Base-by-base conservation (phyloP, 495 filamentous ascomycete species). In the Letharia lupina region DNA sequence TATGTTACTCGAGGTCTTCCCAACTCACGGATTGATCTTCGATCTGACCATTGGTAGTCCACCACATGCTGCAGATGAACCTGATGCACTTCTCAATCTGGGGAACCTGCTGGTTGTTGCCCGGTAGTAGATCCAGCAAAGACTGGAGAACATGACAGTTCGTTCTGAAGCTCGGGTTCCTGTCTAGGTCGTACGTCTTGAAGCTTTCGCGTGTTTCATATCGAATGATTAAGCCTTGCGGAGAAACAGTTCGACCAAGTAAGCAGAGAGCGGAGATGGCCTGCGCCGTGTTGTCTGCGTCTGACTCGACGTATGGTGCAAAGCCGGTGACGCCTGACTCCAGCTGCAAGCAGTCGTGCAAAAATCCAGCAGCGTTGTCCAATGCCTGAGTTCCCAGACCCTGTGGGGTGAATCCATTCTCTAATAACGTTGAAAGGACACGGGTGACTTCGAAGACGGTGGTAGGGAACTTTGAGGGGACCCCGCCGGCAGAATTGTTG, bases 211-310 rank as follows among this genome's bases (percentile, higher is more conserved):
- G 64, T 15, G 65, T 63, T 64, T 79, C 75, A 52, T 78, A 81
- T 31, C 69, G 65, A n/a, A 69, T 45, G 20, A 80, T 70, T 63
- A 80, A 65, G 15, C 65, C 62, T 35, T 74, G 68, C 5, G 73
- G 69, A 10, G 65, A 67, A 3, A 69, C 66, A 31, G 57, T 61
- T 31, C 60, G 60, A 15, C 74, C 71, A 11, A 79, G 70, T 47
- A 77, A 64, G 42, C 64, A 71, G 1, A 80, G 70, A 9, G 70
- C 60, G 45, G 72, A 70, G 35, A 80, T 74, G 13, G 76, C 71
- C 61, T 77, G 80, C 1, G 79, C 79, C 11, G 79, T 82, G 59
- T 81, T 79, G 71, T 82, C 80, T 23, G 78, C 80, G 71, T 82
- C 80, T 11, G 78, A 65, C 39, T 76, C 70, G 7, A 77, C 72